Conservation (phyloP, 177 flowering plant species). For the Vitis hybrid region DNA sequence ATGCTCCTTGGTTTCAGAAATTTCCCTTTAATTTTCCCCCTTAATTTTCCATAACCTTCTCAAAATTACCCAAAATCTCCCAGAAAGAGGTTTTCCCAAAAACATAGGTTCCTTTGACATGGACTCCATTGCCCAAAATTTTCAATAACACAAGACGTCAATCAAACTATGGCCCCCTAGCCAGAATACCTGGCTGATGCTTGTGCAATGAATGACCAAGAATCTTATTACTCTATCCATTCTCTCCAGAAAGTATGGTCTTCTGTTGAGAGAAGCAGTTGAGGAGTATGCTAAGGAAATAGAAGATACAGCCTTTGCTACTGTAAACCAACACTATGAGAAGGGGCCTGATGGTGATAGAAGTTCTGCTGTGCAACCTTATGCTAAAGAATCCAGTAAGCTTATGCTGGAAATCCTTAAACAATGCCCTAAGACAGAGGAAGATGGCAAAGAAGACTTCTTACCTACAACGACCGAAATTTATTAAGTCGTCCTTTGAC, state of each 20-base stretch:
- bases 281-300: conserved; percentile 55
- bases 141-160: conserved; percentile 17
- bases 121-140: too few relatives aligned
- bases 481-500: too few relatives aligned
- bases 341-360: conserved; percentile 75
- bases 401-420: too few relatives aligned
- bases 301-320: conserved; percentile 24
- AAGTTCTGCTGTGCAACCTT: conserved; percentile 60
- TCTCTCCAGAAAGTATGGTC: conserved; percentile 38
- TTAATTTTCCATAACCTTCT: not conserved
- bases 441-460: too few relatives aligned
- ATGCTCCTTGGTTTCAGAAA: conserved; percentile 69
- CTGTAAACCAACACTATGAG: conserved; percentile 37
- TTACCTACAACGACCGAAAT: too few relatives aligned
- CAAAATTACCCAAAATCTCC: not conserved
- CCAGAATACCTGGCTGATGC: conserved; percentile 50
- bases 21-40: conserved; percentile 25
- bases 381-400: conserved; percentile 32
- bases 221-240: conserved; percentile 45
- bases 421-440: too few relatives aligned
- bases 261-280: conserved; percentile 53
- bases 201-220: conserved; percentile 56
- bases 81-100: not conserved
- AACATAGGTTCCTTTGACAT: not conserved
- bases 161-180: conserved; percentile 72